Base-by-base conservation (phyloP, 345 rosid species). In the Acer saccharum region DNA sequence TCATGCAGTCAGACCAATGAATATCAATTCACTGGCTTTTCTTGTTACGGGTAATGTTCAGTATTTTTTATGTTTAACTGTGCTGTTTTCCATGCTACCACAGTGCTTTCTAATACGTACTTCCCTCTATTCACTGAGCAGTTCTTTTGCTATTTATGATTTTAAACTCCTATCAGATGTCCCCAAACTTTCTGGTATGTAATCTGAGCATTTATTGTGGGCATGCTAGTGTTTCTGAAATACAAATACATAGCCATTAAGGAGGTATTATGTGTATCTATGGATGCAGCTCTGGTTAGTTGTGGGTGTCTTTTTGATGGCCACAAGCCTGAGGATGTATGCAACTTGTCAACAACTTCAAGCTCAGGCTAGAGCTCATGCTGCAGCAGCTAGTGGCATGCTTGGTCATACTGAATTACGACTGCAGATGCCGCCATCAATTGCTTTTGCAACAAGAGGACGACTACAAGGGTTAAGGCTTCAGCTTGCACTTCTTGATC, bases 281-380 rank as follows among this genome's bases (percentile, higher is more conserved):
- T 72, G 64, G 50, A 16, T 82, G 84, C 86, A 91, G 92, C 88
- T 89, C 60, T 89, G 92, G 93, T 83, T 89, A 54, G 92, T 91
- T 58, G 92, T 91, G 23, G 85, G 89, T 52, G 85, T 91, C 69
- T 91, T 89, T 82, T 68, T 89, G 76, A 82, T 89, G 88, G 95
- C 92, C 61, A 89, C 90, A 21, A 86, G 88, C 86, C 83, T 89
- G 46, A 80, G 93, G 84, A 90, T 91, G 92, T 88, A 87, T 66
- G 92, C 92, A 68, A 90, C 91, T 66, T 90, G 92, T 83, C 92
- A 91, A 79, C 91, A 85, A 77, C 92, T 91, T 80, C 93, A 84
- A 85, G 92, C 89, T 78, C 93, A 87, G 83, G 93, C 93, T 41
- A 83, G 89, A 69, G 88, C 90, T 84, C 93, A 88, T 73, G 89